Conservation (phyloP, 257 asterid genomes). For the Thymus mandschuricus region DNA sequence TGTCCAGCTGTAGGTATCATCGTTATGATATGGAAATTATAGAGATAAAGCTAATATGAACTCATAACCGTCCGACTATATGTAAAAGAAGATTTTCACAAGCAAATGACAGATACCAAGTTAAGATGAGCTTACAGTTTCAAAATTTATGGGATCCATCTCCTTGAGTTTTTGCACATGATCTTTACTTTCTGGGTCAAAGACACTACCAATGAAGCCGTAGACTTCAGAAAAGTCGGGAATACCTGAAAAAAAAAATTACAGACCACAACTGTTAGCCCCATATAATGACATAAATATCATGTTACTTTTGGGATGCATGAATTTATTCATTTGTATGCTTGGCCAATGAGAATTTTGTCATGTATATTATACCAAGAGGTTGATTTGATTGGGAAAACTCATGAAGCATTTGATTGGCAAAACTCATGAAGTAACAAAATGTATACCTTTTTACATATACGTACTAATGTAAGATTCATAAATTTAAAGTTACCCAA, state of each 20-base stretch:
- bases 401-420: neutral
- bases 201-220: constrained; percentile 91
- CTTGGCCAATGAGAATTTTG: neutral
- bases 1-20: constrained; percentile 6
- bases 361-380: neutral
- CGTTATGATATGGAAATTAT: neutral
- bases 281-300: neutral
- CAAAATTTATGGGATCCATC: constrained; percentile 97
- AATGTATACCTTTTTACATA: neutral
- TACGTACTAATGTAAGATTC: no score
- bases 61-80: neutral
- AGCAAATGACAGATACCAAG: constrained; percentile 14
- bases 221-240: constrained; percentile 98
- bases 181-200: constrained; percentile 75
- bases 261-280: constrained; percentile 10
- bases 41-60: neutral
- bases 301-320: constrained; percentile 10
- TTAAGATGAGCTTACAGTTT: constrained; percentile 66
- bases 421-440: neutral
- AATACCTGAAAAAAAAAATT: constrained; percentile 50
- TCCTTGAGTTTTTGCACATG: constrained; percentile 92
- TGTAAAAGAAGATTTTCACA: constrained; percentile 13
- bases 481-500: no score
- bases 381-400: constrained; percentile 5
- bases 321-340: constrained; percentile 13